Evolutionary conservation across 345 rosid genomes (phyloP).

Genomic region (Syzygium jambos): DNA sequence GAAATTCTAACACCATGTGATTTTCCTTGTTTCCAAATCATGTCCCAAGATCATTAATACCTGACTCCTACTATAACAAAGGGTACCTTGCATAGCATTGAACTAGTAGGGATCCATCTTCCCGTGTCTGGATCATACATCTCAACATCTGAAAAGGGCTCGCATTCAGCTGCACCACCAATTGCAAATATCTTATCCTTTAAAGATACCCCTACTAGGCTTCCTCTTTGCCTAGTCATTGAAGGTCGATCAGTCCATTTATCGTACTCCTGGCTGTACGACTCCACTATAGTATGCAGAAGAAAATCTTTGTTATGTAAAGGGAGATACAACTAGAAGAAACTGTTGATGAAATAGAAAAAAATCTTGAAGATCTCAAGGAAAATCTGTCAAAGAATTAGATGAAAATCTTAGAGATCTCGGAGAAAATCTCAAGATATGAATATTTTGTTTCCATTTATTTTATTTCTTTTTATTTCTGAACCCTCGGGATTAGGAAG

Average conservation of each 20-base stretch:
- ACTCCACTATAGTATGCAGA: not conserved
- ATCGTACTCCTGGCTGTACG: constrained; percentile 11
- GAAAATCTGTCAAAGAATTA: too few species aligned
- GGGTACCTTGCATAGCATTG: constrained; percentile 27
- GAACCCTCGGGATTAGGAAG: too few species aligned
- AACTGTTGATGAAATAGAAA: too few species aligned
- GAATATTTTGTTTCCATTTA: too few species aligned
- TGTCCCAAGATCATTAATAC: not conserved
- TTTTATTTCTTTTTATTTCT: too few species aligned
- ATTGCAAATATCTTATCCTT: constrained; percentile 18
- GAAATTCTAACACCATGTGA: not conserved
- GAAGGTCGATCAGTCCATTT: constrained; percentile 24
- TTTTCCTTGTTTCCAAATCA: not conserved
- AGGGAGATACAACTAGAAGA: not conserved
- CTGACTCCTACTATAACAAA: not conserved
- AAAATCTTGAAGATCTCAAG: too few species aligned
- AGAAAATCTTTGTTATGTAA: not conserved
- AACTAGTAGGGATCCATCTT: constrained; percentile 19
- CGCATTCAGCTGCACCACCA: constrained; percentile 23
- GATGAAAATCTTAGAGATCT: too few species aligned
- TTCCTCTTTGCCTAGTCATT: constrained; percentile 14
- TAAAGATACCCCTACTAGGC: constrained; percentile 20
- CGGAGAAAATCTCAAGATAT: too few species aligned
- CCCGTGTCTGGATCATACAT: constrained; percentile 23
- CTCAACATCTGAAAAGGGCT: constrained; percentile 25